Evolutionary conservation across 192 early-diverging fungal species (phyloP), one percentile per base, ranked within the genome.

Genomic region (Gamsiella multidivaricata): DNA sequence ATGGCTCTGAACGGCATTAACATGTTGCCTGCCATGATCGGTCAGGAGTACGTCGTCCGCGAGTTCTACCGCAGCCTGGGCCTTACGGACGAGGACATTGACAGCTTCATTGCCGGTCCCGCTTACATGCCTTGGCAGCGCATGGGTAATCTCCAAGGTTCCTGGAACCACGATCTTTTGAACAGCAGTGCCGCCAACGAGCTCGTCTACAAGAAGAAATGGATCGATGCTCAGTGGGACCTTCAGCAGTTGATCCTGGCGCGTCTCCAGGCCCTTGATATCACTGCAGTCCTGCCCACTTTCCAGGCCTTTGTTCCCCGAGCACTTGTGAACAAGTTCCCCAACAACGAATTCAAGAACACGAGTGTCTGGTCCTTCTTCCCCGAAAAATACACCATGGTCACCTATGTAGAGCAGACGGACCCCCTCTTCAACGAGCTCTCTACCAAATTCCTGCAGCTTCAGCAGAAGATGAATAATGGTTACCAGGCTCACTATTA

Each of bases 111-210:
- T 17, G 31, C 57, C 7, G 64, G 58, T 42, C 73, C 73, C 0
- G 64, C 59, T 4, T 67, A 67, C 28, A 76, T 76, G 73, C 74
- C 74, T 0, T 68, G 74, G 74, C 74, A 78, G 34, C 65, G 66
- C 17, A 78, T 76, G 73, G 74, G 74, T 6, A 78, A 78, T 41
- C 39, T 56, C 1, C 74, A 69, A 32, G 74, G 74, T 11, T 69
- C 66, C 0, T 78, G 74, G 74, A 62, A 64, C 29, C 54, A 73
- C 23, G 14, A 64, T 15, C 49, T 73, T 2, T 15, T 51, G 17
- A 55, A 73, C 47, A 52, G 32, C 36, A 57, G 61, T n/a, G 56
- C 52, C 2, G 41, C 43, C 20, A 62, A 78, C 34, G 74, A 78
- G 37, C 29, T 51, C 28, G 60, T 69, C 15, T 78, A 78, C 55